phyloP scores from a whole-genome alignment of 257 asterid genomes.

The Scutellaria minor region DNA sequence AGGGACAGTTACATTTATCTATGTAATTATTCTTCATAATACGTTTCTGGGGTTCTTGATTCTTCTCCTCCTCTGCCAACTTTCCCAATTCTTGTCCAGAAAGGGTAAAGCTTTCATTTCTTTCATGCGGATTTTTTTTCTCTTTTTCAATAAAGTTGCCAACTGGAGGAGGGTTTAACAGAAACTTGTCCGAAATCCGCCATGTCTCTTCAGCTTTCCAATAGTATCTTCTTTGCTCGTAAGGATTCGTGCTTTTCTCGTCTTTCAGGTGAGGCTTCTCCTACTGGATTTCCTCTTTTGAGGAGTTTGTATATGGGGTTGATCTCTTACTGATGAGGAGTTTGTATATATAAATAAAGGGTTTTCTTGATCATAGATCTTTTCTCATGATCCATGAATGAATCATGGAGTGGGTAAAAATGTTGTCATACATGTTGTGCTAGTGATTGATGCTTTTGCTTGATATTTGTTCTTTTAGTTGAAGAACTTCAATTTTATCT shows the following conservation, averaged over 20 bases:
- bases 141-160: neutral
- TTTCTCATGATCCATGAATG: neutral
- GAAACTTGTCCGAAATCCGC: neutral
- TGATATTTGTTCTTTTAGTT: neutral
- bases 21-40: neutral
- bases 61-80: constrained; percentile 8
- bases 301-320: neutral
- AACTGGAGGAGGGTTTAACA: neutral
- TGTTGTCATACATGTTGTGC: neutral
- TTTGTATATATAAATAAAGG: too few relatives aligned
- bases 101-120: neutral
- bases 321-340: neutral
- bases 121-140: neutral
- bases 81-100: constrained; percentile 29
- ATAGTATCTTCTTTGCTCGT: constrained; percentile 16
- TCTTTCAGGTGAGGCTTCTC: constrained; percentile 37
- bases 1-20: neutral
- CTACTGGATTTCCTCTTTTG: neutral
- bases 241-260: constrained; percentile 23
- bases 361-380: constrained; percentile 16
- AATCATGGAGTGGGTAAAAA: neutral
- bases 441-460: neutral
- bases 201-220: constrained; percentile 43
- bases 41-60: constrained; percentile 29
- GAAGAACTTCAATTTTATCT: neutral